These are phyloP conservation scores for Penicillium decumbens DNA, from an alignment of 2,329 filamentous ascomycete genomes.

Conservation along the genomic window DNA sequence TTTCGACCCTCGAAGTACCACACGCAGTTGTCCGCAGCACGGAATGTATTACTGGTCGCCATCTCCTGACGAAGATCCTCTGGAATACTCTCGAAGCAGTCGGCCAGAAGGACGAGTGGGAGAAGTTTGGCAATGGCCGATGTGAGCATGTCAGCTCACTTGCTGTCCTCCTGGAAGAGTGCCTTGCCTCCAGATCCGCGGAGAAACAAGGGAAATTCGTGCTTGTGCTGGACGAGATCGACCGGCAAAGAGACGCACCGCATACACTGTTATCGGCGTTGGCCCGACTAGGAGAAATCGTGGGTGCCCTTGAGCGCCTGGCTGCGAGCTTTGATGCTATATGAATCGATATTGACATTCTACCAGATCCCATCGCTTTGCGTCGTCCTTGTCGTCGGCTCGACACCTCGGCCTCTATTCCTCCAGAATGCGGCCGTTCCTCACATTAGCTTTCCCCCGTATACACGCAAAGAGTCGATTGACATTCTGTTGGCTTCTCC, in stretches of 20 bases:
- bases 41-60: constrained; percentile 45
- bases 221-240: constrained; percentile 81
- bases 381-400: constrained; percentile 70
- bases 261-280: constrained; percentile 75
- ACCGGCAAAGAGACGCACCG: constrained; percentile 74
- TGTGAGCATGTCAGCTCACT: constrained; percentile 80
- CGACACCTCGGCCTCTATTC: constrained; percentile 60
- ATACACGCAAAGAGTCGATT: constrained; percentile 74
- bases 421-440: constrained; percentile 67
- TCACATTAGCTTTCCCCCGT: constrained; percentile 77
- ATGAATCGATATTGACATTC: constrained; percentile 4
- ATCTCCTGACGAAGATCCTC: constrained; percentile 46
- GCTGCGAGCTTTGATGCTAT: neutral
- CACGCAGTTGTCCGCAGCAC: constrained; percentile 42
- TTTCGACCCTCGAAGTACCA: constrained; percentile 55
- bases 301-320: constrained; percentile 45
- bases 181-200: constrained; percentile 31
- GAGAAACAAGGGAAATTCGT: constrained; percentile 58
- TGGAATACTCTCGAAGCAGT: constrained; percentile 37
- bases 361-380: constrained; percentile 71
- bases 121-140: constrained; percentile 50
- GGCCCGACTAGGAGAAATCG: constrained; percentile 73
- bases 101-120: constrained; percentile 38
- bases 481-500: constrained; percentile 64
- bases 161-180: constrained; percentile 60